Evolutionary conservation across 352 stramenopile genomes (phyloP).

Genomic region (Halophytophthora polymorphica): DNA sequence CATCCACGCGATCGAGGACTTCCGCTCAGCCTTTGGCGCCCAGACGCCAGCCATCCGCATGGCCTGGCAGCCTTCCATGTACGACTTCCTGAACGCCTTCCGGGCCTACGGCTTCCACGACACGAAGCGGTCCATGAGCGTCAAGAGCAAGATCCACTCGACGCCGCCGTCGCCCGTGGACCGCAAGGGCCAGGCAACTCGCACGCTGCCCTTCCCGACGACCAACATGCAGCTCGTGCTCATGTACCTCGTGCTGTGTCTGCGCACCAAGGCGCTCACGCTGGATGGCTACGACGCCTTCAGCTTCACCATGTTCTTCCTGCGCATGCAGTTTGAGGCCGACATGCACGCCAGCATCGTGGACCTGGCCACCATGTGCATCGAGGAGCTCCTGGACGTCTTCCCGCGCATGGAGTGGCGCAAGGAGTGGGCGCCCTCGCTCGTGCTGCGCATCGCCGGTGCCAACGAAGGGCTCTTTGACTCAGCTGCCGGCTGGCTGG

Average conservation of each 20-base stretch:
- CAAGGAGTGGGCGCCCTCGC: constrained; percentile 67
- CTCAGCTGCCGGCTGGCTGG: constrained; percentile 69
- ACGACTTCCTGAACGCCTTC: constrained; percentile 78
- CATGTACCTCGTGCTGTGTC: constrained; percentile 67
- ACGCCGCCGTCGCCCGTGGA: constrained; percentile 15
- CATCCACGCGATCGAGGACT: constrained; percentile 48
- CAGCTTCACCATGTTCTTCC: constrained; percentile 84
- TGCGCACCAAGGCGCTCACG: constrained; percentile 59
- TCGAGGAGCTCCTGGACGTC: constrained; percentile 76
- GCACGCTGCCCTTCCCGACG: constrained; percentile 53
- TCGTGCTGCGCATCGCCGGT: constrained; percentile 77
- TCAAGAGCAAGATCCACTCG: constrained; percentile 67
- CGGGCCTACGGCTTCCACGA: constrained; percentile 78
- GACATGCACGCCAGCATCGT: constrained; percentile 74
- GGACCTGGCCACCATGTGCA: constrained; percentile 70
- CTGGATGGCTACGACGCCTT: constrained; percentile 77
- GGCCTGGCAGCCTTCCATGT: constrained; percentile 67
- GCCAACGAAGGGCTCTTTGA: constrained; percentile 77
- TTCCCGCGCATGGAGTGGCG: constrained; percentile 70
- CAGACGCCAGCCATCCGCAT: constrained; percentile 42
- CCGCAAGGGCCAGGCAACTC: constrained; percentile 15
- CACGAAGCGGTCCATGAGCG: constrained; percentile 81
- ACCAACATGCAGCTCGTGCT: constrained; percentile 84
- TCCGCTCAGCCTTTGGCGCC: constrained; percentile 31
- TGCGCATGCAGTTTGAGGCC: constrained; percentile 83